These are phyloP conservation scores for Solanum acaule DNA, from an alignment of 257 asterid species.

Conservation along the genomic window DNA sequence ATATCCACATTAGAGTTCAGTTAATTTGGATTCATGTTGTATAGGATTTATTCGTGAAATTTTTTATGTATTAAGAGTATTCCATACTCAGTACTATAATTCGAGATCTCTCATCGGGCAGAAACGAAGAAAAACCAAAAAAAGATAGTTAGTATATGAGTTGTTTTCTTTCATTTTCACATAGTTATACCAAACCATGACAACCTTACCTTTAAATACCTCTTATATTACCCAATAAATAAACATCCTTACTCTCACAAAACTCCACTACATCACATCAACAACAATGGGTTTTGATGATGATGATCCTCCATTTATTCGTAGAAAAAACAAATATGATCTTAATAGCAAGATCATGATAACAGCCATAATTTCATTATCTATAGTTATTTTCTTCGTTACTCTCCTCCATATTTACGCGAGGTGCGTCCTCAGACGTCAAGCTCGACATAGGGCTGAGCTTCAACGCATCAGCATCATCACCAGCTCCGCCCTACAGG, in stretches of 20 bases:
- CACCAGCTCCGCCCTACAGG: conserved; percentile 7
- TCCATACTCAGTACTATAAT: neutral
- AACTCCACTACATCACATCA: neutral
- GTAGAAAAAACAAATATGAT: conserved; percentile 1
- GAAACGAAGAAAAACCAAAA: neutral
- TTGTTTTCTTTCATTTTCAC: neutral
- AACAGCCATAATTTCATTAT: conserved; percentile 54
- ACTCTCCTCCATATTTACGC: conserved; percentile 65
- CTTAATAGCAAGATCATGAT: conserved; percentile 61
- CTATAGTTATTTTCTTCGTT: conserved; percentile 49
- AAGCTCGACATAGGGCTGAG: conserved; percentile 42
- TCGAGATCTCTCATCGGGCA: neutral
- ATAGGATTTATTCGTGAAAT: too few species aligned
- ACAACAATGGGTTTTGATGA: conserved; percentile 29
- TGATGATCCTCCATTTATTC: neutral
- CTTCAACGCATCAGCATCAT: conserved; percentile 25
- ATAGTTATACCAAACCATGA: neutral
- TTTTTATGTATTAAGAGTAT: too few species aligned
- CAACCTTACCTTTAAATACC: neutral
- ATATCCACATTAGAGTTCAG: neutral
- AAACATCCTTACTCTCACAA: neutral
- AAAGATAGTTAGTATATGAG: neutral
- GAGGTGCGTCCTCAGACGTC: conserved; percentile 56
- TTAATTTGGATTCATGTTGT: accelerated
- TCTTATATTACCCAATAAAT: neutral